Evolutionary conservation across 2,329 filamentous ascomycete species (phyloP).

Genomic region (Aureobasidium sp.): DNA sequence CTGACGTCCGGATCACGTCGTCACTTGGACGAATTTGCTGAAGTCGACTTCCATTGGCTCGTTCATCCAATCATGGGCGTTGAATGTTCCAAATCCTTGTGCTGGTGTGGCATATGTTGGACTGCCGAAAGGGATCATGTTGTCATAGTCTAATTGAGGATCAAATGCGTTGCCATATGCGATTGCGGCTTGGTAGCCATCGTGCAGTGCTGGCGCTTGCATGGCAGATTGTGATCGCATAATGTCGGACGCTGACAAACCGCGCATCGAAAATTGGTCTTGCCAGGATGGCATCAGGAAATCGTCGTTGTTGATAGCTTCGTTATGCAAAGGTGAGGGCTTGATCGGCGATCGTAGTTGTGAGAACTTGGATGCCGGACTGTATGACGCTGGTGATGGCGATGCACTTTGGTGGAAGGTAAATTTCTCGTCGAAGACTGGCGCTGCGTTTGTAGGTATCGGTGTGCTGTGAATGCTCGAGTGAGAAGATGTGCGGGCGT

Average conservation of each 20-base stretch:
- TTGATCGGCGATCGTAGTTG: conserved; percentile 21
- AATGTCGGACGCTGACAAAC: conserved; percentile 12
- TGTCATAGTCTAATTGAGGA: conserved; percentile 8
- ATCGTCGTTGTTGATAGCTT: conserved; percentile 14
- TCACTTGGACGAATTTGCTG: conserved; percentile 22
- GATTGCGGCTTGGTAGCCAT: neutral
- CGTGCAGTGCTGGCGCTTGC: conserved; percentile 8
- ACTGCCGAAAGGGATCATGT: conserved; percentile 4
- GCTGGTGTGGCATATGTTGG: neutral
- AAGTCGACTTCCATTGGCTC: conserved; percentile 24
- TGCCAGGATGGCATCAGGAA: conserved; percentile 14
- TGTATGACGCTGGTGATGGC: conserved; percentile 21
- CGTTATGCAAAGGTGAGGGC: conserved; percentile 17
- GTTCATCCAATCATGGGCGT: conserved; percentile 13
- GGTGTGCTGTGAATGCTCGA: conserved; percentile 29
- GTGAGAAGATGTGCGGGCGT: conserved; percentile 26
- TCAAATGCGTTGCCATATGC: neutral
- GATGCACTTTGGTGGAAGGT: conserved; percentile 19
- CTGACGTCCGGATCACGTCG: conserved; percentile 1
- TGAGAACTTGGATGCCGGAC: conserved; percentile 17
- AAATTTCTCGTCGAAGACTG: conserved; percentile 23
- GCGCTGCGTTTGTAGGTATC: conserved; percentile 19
- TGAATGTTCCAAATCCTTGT: conserved; percentile 4
- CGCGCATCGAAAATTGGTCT: neutral
- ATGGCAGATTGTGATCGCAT: conserved; percentile 19